These are phyloP conservation scores for Saccharomycopsis capsularis DNA, from an alignment of 805 yeast genomes.

Conservation along the genomic window DNA sequence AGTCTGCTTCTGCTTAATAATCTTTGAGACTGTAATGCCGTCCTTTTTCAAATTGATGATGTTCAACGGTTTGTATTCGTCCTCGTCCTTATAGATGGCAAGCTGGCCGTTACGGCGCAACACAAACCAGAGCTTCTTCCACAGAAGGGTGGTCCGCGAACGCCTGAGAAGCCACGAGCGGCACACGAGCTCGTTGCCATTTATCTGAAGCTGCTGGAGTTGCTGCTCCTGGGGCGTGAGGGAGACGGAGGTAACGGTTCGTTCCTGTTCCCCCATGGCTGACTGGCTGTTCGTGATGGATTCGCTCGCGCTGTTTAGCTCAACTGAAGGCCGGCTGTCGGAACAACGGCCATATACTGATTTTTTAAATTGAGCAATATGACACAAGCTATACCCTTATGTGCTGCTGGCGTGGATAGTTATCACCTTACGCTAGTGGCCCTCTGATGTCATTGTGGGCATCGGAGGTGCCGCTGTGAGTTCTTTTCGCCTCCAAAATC, in stretches of 20 bases:
- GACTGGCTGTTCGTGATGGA: no score
- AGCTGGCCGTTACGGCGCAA: slow-evolving; percentile 16
- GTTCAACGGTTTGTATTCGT: slow-evolving; percentile 20
- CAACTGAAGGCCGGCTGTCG: no score
- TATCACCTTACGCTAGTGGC: no score
- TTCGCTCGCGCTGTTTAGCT: no score
- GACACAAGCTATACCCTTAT: no score
- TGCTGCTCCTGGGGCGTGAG: slow-evolving; percentile 4
- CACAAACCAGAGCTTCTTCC: slow-evolving; percentile 22
- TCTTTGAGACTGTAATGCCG: slow-evolving; percentile 14
- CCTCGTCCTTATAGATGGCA: slow-evolving; percentile 20
- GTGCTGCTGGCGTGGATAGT: no score
- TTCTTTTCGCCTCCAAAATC: no score
- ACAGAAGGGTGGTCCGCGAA: slow-evolving; percentile 11
- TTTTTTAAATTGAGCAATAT: no score
- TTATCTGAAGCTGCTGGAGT: slow-evolving; percentile 12
- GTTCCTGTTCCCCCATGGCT: no score
- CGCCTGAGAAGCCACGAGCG: slow-evolving; percentile 17
- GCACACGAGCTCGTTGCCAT: slow-evolving; percentile 20
- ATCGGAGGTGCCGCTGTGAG: no score
- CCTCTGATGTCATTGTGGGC: no score
- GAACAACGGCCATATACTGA: no score
- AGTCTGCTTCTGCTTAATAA: slow-evolving; percentile 6
- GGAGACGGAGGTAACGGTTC: neutral
- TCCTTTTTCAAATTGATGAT: slow-evolving; percentile 18